These are phyloP conservation scores for Alectoria sarmentosa DNA, from an alignment of 495 filamentous ascomycete genomes.

Conservation along the genomic window DNA sequence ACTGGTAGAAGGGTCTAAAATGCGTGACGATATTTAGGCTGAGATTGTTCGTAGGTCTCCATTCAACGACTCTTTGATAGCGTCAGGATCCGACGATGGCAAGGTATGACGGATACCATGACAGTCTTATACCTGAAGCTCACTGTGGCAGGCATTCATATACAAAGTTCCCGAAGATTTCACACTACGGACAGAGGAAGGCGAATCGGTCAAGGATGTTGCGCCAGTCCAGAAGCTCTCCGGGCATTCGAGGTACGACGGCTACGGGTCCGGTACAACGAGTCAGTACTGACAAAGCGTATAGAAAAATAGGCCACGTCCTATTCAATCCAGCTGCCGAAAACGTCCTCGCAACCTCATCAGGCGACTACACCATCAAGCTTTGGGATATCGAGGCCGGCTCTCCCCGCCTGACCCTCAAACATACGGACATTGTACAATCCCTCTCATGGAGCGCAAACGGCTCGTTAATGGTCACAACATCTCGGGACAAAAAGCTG, in stretches of 20 bases:
- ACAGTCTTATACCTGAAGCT: conserved; percentile 14
- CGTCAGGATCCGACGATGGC: conserved; percentile 91
- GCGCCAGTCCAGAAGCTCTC: conserved; percentile 69
- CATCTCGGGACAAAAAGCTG: conserved; percentile 95
- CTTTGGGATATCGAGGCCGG: conserved; percentile 91
- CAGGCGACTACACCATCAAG: conserved; percentile 92
- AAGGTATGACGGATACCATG: conserved; percentile 48
- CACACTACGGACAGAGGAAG: conserved; percentile 71
- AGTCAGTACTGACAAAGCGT: conserved; percentile 2
- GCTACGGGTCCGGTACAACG: background rate
- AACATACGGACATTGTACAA: conserved; percentile 86
- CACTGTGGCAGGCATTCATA: conserved; percentile 60
- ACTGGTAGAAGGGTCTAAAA: conserved; percentile 61
- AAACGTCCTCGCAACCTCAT: conserved; percentile 90
- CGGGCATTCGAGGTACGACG: conserved; percentile 49
- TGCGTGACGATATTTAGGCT: conserved; percentile 18
- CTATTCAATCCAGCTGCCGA: conserved; percentile 96
- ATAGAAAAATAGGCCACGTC: conserved; percentile 91
- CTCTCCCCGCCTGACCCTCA: conserved; percentile 61
- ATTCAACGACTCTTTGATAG: conserved; percentile 87
- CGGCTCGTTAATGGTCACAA: conserved; percentile 82
- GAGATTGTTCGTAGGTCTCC: conserved; percentile 62
- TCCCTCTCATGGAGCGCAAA: conserved; percentile 94
- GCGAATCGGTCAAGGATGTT: conserved; percentile 67
- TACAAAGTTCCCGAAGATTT: conserved; percentile 93